Base-by-base conservation (phyloP, 2,329 filamentous ascomycete genomes). In the Bipolaris victoriae region DNA sequence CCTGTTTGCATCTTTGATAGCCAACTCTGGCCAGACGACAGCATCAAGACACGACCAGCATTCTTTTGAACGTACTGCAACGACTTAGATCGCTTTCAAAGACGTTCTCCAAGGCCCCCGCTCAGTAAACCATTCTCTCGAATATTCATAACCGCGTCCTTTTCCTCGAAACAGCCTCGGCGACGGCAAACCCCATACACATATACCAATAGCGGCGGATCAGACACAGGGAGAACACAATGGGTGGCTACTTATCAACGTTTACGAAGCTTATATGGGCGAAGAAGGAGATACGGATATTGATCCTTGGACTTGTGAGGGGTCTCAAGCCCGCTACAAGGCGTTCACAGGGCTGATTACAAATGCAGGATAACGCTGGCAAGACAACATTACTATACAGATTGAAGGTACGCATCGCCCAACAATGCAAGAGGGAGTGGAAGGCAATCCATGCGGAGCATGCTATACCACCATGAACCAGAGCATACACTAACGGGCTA, bases 371-470 rank as follows among this genome's bases (percentile, higher is more conserved):
- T 79, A 98, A 98, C 79, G 95, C 95, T 46, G 95, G 95, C 77
- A 99, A 99, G 82, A 99, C 95, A 41, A 99, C 95, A 31, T 84
- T 99, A 58, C 83, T 99, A 57, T 99, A 99, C 82, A 90, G 94
- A 79, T 82, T 99, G 68, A 97, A 97, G 89, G 92, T 96, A 78
- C 22, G 66, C 7, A 16, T 20, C 7, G 44, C 10, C 7, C 5
- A 5, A 22, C 13, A 6, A 13, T 37, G 3, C 2, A 18, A 20
- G 33, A 36, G 15, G 13, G 18, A 24, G 31, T 2, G 24, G 31
- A 37, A 26, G 26, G 40, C 22, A 43, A 24, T 7, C 20, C 26
- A 24, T 9, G 3, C 22, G 15, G 3, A 16, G 6, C 24, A 20
- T 46, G 11, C 18, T 20, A 20, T 29, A 13, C 26, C 24, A 31